A percentile compares a stretch with the other conserved stretches of the same genome.
These are phyloP conservation scores for Rhizopus delemar DNA, from an alignment of 371 early-diverging fungal species.

Conservation along the genomic window DNA sequence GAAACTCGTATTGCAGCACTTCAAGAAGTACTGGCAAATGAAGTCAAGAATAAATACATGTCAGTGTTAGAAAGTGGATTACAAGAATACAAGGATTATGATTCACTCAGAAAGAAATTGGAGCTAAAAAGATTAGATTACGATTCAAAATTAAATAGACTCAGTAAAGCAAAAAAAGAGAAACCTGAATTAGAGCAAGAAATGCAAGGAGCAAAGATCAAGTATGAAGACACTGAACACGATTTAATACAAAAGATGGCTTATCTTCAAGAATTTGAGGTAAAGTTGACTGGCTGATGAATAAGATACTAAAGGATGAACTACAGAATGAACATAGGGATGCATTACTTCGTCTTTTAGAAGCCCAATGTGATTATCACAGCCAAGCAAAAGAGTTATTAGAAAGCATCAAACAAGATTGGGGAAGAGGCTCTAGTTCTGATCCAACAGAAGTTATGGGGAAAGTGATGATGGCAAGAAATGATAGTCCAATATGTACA, in stretches of 20 bases:
- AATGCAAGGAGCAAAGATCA: constrained; percentile 80
- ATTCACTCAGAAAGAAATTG: constrained; percentile 75
- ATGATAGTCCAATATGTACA: not conserved
- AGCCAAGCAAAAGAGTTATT: constrained; percentile 48
- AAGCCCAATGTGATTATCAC: constrained; percentile 60
- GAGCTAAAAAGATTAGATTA: constrained; percentile 88
- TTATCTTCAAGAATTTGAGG: constrained; percentile 71
- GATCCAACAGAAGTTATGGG: constrained; percentile 16
- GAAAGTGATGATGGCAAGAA: constrained; percentile 5
- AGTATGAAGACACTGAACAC: constrained; percentile 88
- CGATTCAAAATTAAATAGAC: constrained; percentile 85
- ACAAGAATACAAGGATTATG: constrained; percentile 67
- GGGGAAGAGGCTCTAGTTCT: constrained; percentile 26
- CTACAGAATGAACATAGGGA: constrained; percentile 58
- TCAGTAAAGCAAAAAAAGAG: constrained; percentile 88
- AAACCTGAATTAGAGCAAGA: constrained; percentile 65
- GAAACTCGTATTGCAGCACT: constrained; percentile 61
- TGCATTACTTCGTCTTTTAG: constrained; percentile 55
- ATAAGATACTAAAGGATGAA: not conserved
- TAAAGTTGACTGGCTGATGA: constrained; percentile 15
- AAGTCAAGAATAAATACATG: constrained; percentile 49
- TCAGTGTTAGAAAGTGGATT: constrained; percentile 49
- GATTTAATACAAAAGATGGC: constrained; percentile 70
- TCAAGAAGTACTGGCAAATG: constrained; percentile 58
- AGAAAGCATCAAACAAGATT: constrained; percentile 34